Evolutionary conservation across 1,139 yeast species (phyloP).

Genomic region (Blastobotrys arbuscula): DNA sequence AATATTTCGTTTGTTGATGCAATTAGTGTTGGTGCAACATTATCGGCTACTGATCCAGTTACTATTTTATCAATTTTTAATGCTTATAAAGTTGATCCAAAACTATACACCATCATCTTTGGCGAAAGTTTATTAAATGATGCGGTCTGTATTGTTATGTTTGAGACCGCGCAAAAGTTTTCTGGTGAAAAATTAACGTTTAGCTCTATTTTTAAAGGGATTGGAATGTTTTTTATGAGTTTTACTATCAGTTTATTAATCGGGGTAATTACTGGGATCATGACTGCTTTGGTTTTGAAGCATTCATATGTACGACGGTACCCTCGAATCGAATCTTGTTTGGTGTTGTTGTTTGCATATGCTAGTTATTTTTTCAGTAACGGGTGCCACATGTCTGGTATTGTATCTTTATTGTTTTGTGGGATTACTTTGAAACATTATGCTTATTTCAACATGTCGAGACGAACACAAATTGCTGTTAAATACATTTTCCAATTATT

Average conservation of each 20-base stretch:
- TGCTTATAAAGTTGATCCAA: constrained; percentile 97
- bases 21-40: constrained; percentile 92
- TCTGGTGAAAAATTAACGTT: constrained; percentile 78
- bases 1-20: constrained; percentile 92
- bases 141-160: constrained; percentile 98
- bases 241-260: constrained; percentile 89
- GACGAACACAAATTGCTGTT: constrained; percentile 94
- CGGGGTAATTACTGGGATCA: constrained; percentile 80
- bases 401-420: constrained; percentile 88
- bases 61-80: constrained; percentile 94
- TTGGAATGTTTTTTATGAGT: constrained; percentile 88
- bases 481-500: constrained; percentile 88
- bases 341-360: constrained; percentile 85
- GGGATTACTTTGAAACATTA: constrained; percentile 96
- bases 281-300: constrained; percentile 83
- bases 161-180: constrained; percentile 96
- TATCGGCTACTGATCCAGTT: constrained; percentile 98
- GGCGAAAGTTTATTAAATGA: constrained; percentile 95
- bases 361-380: constrained; percentile 96
- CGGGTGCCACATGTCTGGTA: constrained; percentile 99
- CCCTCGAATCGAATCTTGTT: constrained; percentile 94
- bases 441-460: constrained; percentile 95
- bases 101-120: constrained; percentile 89
- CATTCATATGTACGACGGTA: constrained; percentile 90
- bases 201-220: constrained; percentile 83